Percentiles rank a stretch among this genome's conserved stretches.
phyloP scores from a whole-genome alignment of 2,329 filamentous ascomycete genomes.

The Paramyrothecium sp. region DNA sequence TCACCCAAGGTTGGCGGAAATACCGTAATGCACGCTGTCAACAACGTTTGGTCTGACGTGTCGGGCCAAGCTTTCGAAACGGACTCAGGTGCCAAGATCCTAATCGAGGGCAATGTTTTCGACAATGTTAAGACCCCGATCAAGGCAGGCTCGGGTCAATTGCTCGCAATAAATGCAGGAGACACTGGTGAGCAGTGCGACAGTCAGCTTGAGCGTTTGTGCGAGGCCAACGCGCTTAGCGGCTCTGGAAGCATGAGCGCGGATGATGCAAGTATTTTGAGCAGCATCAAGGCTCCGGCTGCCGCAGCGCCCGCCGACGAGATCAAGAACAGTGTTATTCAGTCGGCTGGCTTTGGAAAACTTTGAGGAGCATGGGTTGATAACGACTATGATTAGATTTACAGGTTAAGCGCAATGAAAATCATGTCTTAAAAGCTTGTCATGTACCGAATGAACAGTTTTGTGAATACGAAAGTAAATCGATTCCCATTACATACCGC shows the following conservation, averaged over 20 bases:
- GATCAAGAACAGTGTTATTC: slow-evolving; percentile 30
- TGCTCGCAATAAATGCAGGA: slow-evolving; percentile 30
- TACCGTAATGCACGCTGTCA: slow-evolving; percentile 56
- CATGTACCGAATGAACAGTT: no score
- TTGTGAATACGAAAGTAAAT: no score
- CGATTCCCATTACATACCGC: no score
- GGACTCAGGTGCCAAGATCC: slow-evolving; percentile 38
- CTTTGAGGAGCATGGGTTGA: slow-evolving; percentile 21
- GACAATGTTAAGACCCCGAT: slow-evolving; percentile 47
- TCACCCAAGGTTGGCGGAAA: slow-evolving; percentile 57
- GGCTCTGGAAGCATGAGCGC: slow-evolving; percentile 35
- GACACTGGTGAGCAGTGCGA: slow-evolving; percentile 38
- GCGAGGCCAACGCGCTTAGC: slow-evolving; percentile 48
- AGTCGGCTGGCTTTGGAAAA: slow-evolving; percentile 45
- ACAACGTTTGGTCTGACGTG: slow-evolving; percentile 60
- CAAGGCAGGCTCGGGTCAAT: slow-evolving; percentile 28
- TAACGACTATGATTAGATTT: no score
- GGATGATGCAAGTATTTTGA: slow-evolving; percentile 45
- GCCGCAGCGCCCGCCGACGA: slow-evolving; percentile 32
- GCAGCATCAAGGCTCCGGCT: slow-evolving; percentile 52
- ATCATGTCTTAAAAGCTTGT: no score
- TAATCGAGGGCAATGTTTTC: slow-evolving; percentile 59
- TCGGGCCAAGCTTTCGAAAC: slow-evolving; percentile 58
- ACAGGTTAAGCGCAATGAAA: no score
- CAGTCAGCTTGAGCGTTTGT: slow-evolving; percentile 44